Evolutionary conservation across 148 eudicot species (phyloP).

Genomic region (Rhododendron vialii): DNA sequence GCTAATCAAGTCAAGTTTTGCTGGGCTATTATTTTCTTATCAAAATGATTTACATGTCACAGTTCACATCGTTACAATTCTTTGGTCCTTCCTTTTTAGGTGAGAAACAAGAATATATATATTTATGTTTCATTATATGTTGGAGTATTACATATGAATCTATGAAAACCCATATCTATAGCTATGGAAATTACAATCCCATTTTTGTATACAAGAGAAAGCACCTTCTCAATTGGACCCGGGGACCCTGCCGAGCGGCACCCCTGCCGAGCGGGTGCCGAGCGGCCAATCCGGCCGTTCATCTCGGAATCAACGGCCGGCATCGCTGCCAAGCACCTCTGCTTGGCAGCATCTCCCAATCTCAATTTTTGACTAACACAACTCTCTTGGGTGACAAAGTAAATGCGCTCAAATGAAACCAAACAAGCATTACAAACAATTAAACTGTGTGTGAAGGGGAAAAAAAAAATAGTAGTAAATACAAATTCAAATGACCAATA

Average conservation of each 20-base stretch:
- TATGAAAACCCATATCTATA: conserved; percentile 1
- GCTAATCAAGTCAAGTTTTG: background rate
- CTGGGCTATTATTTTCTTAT: background rate
- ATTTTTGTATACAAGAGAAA: background rate
- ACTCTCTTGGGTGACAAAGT: background rate
- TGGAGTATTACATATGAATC: background rate
- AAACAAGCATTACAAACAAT: background rate
- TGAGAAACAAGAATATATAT: background rate
- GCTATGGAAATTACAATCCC: conserved; percentile 6
- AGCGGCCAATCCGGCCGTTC: no score
- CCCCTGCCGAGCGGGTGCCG: no score
- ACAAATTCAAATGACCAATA: background rate
- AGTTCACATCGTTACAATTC: no score
- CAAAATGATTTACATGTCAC: background rate
- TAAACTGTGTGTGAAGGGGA: background rate
- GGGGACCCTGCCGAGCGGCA: no score
- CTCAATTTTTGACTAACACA: background rate
- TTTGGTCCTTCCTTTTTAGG: background rate
- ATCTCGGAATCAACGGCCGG: no score
- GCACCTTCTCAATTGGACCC: background rate
- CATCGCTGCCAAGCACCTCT: no score
- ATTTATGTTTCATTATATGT: background rate
- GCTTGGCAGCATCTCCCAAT: no score
- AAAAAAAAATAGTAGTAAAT: background rate
- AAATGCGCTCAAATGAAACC: background rate